Base-by-base conservation (phyloP, 176 grass and related monocot species). In the Hsuehochloa calcarea region DNA sequence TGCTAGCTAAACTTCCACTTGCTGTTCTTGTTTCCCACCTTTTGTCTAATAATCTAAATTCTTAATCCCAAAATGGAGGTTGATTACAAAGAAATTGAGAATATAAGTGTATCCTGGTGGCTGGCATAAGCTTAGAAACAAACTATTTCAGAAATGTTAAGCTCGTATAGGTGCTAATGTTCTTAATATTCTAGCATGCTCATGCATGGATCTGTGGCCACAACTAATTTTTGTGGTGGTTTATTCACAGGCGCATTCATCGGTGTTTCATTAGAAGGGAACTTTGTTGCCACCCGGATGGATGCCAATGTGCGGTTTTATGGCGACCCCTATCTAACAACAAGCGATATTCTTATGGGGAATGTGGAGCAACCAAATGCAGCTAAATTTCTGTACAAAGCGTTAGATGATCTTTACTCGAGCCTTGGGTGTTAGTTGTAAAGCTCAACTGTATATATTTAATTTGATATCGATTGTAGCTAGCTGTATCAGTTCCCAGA, bases 221-320 rank as follows among this genome's bases (percentile, higher is more conserved):
- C 11, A 75, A 76, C 29, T 70, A 29, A 72, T 64, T 37, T 41
- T 40, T 80, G 10, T 43, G 1, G 35, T 77, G 14, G 43, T 84
- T 69, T 27, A 26, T 63, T 62, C 6, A 37, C 47, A 97, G 95
- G 95, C 74, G 92, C 92, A 73, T 97, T 97, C 73, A 62, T 97
- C 50, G 95, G 95, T 29, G 88, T 94, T 63, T 97, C 95, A 29
- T 84, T 97, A 62, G 92, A 97, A 77, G 92, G 95, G 5, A 97
- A 91, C 75, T 15, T 92, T 19, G 88, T 97, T 66, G 34, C 87
- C 12, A 94, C 92, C 41, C 77, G 95, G 27, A 92, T 81, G 49
- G 95, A 94, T 45, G 59, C 90, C 25, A 94, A 97, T 76, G 66
- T 86, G 38, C 46, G 49, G 31, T 97, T 97, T 65, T 97, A 97